phyloP scores from a whole-genome alignment of 148 eudicot genomes.

The Amaranthus hypochondriacus region DNA sequence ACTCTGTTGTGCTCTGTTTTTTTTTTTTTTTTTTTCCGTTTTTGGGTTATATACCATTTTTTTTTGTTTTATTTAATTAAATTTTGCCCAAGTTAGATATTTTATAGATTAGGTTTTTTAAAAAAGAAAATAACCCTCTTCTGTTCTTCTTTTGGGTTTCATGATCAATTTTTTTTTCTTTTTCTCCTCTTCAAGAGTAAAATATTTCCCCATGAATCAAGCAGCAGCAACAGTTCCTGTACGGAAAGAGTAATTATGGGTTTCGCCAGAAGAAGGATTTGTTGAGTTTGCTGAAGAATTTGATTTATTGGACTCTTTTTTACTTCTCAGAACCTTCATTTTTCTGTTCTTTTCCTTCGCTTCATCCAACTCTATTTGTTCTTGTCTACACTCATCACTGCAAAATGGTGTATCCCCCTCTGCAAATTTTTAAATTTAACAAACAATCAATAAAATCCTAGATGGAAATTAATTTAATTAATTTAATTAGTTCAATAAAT shows the following conservation, averaged over 20 bases:
- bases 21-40: background rate
- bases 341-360: conserved; percentile 48
- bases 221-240: conserved; percentile 61
- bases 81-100: background rate
- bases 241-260: conserved; percentile 33
- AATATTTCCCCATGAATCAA: conserved; percentile 13
- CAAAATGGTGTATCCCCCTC: conserved; percentile 76
- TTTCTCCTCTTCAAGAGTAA: background rate
- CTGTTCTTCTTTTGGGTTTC: background rate
- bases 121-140: background rate
- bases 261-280: conserved; percentile 33
- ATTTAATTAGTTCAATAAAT: background rate
- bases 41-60: too few species aligned
- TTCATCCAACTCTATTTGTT: conserved; percentile 65
- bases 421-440: conserved; percentile 16
- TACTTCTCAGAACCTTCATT: conserved; percentile 40
- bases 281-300: conserved; percentile 13
- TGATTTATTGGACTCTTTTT: conserved; percentile 26
- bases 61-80: background rate
- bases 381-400: conserved; percentile 70
- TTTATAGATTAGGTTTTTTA: background rate
- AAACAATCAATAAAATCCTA: background rate
- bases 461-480: too few species aligned
- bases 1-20: conserved; percentile 14
- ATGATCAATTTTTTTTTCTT: background rate